phyloP scores from a whole-genome alignment of 2,329 filamentous ascomycete species.

The Epichloe glyceriae region DNA sequence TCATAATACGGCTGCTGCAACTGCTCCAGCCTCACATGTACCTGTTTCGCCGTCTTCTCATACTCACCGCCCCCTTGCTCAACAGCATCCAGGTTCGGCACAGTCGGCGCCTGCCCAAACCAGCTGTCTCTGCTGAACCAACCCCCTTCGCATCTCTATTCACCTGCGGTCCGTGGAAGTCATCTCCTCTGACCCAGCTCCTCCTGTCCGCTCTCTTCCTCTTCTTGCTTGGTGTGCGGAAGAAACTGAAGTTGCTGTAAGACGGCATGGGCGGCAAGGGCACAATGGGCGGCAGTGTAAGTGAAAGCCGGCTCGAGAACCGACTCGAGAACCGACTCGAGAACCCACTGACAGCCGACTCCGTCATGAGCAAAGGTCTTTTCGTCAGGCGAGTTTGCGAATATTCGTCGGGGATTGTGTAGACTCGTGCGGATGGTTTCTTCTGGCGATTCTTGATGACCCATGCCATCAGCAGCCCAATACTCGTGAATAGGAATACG shows the following conservation, averaged over 20 bases:
- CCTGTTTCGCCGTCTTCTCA: conserved; percentile 2
- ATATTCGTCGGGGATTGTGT: conserved; percentile 15
- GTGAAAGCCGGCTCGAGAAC: conserved; percentile 18
- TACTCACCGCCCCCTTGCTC: conserved; percentile 11
- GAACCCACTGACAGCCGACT: conserved; percentile 5
- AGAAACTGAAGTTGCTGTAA: conserved; percentile 18
- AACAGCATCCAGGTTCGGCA: conserved; percentile 20
- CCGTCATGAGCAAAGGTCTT: conserved; percentile 14
- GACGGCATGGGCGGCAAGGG: conserved; percentile 20
- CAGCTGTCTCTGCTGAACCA: conserved; percentile 22
- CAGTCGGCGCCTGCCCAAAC: conserved; percentile 21
- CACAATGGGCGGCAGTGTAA: conserved; percentile 15
- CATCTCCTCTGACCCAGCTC: conserved; percentile 28
- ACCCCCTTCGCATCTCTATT: conserved; percentile 12
- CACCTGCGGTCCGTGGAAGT: conserved; percentile 33
- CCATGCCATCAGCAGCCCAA: conserved; percentile 31
- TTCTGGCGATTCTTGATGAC: conserved; percentile 14
- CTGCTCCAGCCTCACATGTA: conserved; percentile 1
- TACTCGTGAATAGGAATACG: conserved; percentile 27
- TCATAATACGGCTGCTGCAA: conserved; percentile 4
- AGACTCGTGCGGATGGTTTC: conserved; percentile 14
- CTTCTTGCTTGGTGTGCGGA: conserved; percentile 10
- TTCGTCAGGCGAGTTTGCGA: conserved; percentile 19
- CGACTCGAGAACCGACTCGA: conserved; percentile 6
- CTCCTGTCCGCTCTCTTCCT: neutral